Base-by-base conservation (phyloP, 2,329 filamentous ascomycete species). In the Aspergillus spinulosporus region DNA sequence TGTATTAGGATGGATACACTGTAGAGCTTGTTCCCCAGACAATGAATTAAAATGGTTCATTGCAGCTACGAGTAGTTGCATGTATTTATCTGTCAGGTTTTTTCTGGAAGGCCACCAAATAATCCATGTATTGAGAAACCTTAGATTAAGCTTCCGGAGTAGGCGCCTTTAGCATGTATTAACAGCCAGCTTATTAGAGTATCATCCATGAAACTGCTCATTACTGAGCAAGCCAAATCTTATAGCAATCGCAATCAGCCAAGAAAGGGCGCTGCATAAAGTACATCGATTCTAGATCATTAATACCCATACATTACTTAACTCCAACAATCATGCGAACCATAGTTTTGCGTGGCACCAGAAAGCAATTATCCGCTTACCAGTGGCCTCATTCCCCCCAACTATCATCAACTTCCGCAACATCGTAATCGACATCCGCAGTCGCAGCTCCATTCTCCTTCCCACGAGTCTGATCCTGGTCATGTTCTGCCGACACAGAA, bases 341-440 rank as follows among this genome's bases (percentile, higher is more conserved):
- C 34, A 37, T 12, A 12, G 9, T 37, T 12, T 21, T 21, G 21
- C 21, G 21, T 21, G 21, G 21, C 21, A 21, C 21, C 21, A 21
- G 21, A 21, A 21, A 21, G 21, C 34, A 37, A 37, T 21, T 21
- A 21, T 21, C 21, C 21, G 21, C 21, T 21, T 21, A 21, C 21
- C 21, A 21, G 21, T 21, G 21, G 21, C 8, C 6, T 12, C n/a
- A 21, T 21, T 21, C 21, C 21, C 69, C 70, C 77, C 77, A 79
- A 15, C 66, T 66, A 62, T 79, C 77, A 60, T 80, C 77, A 56
- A 74, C 73, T 63, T 80, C 78, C 1, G 78, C 78, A 60, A 81
- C 78, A 60, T 81, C 78, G 58, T 80, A 80, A 66, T 81, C 78
- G 57, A 78, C 75, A 47, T 79, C 74, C 11, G 67, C 64, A 21